Evolutionary conservation across 129 eudicot genomes (phyloP), one percentile per base, ranked within the genome.

Genomic region (Cynara cardunculus): DNA sequence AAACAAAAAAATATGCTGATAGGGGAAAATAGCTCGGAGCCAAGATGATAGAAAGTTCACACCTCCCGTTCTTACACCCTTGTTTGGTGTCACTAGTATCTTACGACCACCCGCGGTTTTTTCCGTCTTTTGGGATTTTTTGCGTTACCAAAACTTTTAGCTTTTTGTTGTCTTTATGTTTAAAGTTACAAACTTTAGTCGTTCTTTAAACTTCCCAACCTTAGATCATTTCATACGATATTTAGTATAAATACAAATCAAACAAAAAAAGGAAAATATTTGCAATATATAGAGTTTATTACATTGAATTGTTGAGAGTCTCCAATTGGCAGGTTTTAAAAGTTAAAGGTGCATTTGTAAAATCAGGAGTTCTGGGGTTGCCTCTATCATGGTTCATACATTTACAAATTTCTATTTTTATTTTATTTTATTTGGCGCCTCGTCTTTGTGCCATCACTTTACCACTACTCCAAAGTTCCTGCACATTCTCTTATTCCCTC

Each of bases 391-490:
- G 70, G 76, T 68, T 75, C 77, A 69, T 53, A 28, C 21, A 72
- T 61, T 82, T 19, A 77, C 49, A 25, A 74, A 39, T 78, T 34
- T 16, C 37, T 21, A 75, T 67, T 68, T 74, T 53, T 59, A 11
- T 77, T 59, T 28, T 12, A 3, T 84, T 73, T 69, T 46, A 73
- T 75, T 84, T 84, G 81, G 87, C 87, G 87, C 87, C 81, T 74
- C 30, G 65, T 7, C 62, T 79, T 35, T 31, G 39, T 32, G n/a
- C 84, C 87, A 83, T 73, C 80, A 78, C 83, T 78, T 83, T 31
- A 83, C 87, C 84, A 84, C 81, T 5, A 67, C 84, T 79, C 81
- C 81, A 69, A 79, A 65, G 67, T 66, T 25, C 69, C 84, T 28
- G 80, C 65, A 73, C 69, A 49, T 69, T 78, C 80, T 16, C 37